phyloP scores from a whole-genome alignment of 768 basidiomycete genomes.

The Suillus luteus region DNA sequence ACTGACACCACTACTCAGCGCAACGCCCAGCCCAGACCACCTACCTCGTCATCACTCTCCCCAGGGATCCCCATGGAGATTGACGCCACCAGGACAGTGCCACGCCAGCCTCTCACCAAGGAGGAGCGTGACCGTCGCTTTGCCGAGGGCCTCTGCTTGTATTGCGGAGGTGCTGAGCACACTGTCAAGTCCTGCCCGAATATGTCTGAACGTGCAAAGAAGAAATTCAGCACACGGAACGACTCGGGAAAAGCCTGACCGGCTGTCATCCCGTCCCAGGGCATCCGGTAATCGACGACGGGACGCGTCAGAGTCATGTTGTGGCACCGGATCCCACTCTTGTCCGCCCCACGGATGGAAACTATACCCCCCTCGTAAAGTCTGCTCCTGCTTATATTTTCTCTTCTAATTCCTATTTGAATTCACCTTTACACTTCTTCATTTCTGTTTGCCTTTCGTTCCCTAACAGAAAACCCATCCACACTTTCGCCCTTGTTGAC shows the following conservation, averaged over 20 bases:
- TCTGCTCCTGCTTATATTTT: neutral
- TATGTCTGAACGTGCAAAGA: too few relatives aligned
- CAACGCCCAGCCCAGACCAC: too few relatives aligned
- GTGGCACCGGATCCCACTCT: neutral
- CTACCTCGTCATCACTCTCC: too few relatives aligned
- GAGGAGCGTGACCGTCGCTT: too few relatives aligned
- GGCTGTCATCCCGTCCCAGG: neutral
- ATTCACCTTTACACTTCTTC: neutral
- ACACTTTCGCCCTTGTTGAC: slow-evolving; percentile 40
- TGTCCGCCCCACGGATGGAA: neutral
- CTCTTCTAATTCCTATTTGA: neutral
- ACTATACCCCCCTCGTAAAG: neutral
- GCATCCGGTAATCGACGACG: neutral
- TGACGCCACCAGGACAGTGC: too few relatives aligned
- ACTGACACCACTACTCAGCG: too few relatives aligned
- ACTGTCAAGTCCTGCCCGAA: too few relatives aligned
- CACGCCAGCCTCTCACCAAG: too few relatives aligned
- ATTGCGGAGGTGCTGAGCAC: too few relatives aligned
- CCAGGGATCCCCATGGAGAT: too few relatives aligned
- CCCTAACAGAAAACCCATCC: slow-evolving; percentile 14
- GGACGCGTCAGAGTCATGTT: neutral
- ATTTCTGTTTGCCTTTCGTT: neutral
- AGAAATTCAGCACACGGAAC: too few relatives aligned
- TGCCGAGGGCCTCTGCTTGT: too few relatives aligned
- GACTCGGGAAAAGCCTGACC: neutral